phyloP scores from a whole-genome alignment of 228 moss, liverwort and hornwort genomes.

The Sphagnum magellanicum region DNA sequence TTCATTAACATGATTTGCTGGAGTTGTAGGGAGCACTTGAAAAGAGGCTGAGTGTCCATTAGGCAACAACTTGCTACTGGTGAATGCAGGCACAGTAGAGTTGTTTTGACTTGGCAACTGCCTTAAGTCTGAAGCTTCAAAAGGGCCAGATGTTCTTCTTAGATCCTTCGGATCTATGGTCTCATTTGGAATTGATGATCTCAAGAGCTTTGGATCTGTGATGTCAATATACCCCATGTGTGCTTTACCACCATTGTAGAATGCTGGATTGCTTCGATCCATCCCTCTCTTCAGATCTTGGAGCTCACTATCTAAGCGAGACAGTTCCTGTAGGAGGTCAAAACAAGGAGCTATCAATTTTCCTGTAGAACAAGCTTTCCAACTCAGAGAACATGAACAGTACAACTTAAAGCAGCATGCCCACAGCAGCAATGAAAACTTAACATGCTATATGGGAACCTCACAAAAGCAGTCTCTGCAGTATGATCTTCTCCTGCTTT shows the following conservation, averaged over 20 bases:
- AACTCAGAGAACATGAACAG: too few species aligned
- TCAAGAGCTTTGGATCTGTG: slow-evolving; percentile 19
- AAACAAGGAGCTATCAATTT: not conserved
- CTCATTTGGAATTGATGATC: not conserved
- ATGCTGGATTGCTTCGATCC: slow-evolving; percentile 17
- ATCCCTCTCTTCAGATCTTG: slow-evolving; percentile 41
- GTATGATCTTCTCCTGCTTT: too few species aligned
- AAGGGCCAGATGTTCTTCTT: not conserved
- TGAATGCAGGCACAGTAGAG: slow-evolving; percentile 21
- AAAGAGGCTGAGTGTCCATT: slow-evolving; percentile 16
- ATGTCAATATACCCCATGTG: slow-evolving; percentile 19
- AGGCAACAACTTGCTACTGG: slow-evolving; percentile 13
- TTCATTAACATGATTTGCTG: slow-evolving; percentile 15
- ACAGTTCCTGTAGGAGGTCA: slow-evolving; percentile 28
- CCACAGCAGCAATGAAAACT: slow-evolving; percentile 3
- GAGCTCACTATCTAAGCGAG: slow-evolving; percentile 35
- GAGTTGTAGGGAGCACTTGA: slow-evolving; percentile 15
- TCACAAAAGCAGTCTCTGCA: slow-evolving; percentile 55
- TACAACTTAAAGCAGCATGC: not conserved
- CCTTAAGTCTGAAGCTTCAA: not conserved
- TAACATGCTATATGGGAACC: slow-evolving; percentile 10
- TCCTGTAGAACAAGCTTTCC: not conserved
- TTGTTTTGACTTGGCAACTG: slow-evolving; percentile 16
- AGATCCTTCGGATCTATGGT: slow-evolving; percentile 1
- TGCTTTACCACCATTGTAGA: slow-evolving; percentile 20